A percentile compares a stretch with the other conserved stretches of the same genome.
Evolutionary conservation across 495 filamentous ascomycete species (phyloP).

Genomic region (Cercophora samala): DNA sequence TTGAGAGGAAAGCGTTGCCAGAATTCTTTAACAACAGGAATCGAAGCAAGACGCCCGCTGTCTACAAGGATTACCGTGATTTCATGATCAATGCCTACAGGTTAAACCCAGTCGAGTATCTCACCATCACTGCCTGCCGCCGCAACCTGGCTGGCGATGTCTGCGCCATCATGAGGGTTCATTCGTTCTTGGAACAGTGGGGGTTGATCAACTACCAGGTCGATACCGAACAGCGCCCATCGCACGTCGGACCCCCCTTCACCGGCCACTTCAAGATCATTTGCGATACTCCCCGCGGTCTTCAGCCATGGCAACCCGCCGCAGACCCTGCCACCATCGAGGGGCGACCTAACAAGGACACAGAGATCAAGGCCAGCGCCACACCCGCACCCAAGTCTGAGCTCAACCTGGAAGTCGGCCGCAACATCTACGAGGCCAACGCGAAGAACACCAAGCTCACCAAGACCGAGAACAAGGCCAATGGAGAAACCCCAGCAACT

Average conservation of each 20-base stretch:
- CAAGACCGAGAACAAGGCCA: constrained; percentile 54
- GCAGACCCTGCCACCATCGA: constrained; percentile 62
- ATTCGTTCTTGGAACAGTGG: constrained; percentile 99
- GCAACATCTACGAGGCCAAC: constrained; percentile 91
- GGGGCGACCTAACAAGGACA: constrained; percentile 71
- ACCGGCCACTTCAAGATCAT: constrained; percentile 95
- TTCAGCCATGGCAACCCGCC: constrained; percentile 91
- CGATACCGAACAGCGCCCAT: constrained; percentile 90
- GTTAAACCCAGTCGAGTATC: constrained; percentile 89
- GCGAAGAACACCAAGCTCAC: constrained; percentile 76
- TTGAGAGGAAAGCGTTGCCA: constrained; percentile 87
- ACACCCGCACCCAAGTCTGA: constrained; percentile 71
- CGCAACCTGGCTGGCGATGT: constrained; percentile 96
- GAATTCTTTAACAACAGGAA: constrained; percentile 99
- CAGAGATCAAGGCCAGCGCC: constrained; percentile 63
- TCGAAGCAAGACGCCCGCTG: constrained; percentile 93
- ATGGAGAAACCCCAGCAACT: constrained; percentile 64
- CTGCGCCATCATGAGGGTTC: constrained; percentile 97
- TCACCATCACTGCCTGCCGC: constrained; percentile 96
- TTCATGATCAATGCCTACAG: constrained; percentile 99
- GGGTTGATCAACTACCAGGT: constrained; percentile 99
- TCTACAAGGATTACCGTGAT: constrained; percentile 97
- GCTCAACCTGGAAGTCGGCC: constrained; percentile 82
- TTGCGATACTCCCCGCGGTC: constrained; percentile 88
- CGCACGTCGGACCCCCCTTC: constrained; percentile 92